These are phyloP conservation scores for Thraustochytrium sp. DNA, from an alignment of 352 stramenopile genomes.

Conservation along the genomic window DNA sequence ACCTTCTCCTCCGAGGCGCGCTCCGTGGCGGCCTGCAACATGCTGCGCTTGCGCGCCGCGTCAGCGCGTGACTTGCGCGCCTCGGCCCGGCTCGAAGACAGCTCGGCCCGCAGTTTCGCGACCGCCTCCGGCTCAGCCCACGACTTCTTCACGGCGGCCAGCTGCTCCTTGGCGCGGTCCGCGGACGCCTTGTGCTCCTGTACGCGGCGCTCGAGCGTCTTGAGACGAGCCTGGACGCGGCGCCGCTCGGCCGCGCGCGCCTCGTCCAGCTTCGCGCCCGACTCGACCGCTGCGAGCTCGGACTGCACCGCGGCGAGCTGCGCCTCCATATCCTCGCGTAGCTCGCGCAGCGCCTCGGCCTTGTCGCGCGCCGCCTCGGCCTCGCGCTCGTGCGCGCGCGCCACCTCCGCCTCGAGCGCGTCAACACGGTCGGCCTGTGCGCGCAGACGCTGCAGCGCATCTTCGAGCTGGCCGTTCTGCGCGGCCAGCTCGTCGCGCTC, in stretches of 20 bases:
- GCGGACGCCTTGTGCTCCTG: not conserved
- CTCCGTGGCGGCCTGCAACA: not conserved
- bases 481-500: not conserved
- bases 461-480: not conserved
- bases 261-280: not conserved
- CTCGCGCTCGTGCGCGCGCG: not conserved
- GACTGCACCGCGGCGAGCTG: not conserved
- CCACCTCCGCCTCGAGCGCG: not conserved
- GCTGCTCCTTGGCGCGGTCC: not conserved
- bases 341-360: not conserved
- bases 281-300: not conserved
- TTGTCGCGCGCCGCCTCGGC: not conserved
- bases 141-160: not conserved
- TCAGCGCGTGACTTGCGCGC: not conserved
- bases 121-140: not conserved
- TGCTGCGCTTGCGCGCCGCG: not conserved
- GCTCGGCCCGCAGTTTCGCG: not conserved
- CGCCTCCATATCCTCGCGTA: not conserved
- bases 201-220: not conserved
- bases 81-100: not conserved
- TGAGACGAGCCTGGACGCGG: not conserved
- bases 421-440: not conserved
- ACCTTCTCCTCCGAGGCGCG: constrained; percentile 4
- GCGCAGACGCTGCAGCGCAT: not conserved
- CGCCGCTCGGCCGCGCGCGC: not conserved